Percentiles rank a stretch among this genome's conserved stretches.
Evolutionary conservation across 805 yeast genomes (phyloP).

Genomic region (Yarrowia yakushimensis): DNA sequence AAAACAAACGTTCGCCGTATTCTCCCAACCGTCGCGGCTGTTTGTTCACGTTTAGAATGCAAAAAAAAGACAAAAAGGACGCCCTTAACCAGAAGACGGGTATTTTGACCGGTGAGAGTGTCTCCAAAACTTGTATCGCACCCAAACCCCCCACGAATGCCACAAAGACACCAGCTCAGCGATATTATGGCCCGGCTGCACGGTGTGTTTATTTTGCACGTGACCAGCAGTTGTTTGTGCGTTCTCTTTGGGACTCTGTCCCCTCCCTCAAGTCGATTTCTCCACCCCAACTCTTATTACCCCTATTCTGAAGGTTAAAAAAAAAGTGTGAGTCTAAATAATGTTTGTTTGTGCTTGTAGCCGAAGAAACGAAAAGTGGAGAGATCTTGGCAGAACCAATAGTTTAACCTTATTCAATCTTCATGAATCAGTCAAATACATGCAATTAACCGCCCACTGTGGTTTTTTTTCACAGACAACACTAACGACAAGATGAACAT

Average conservation of each 20-base stretch:
- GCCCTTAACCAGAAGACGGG: too few species aligned
- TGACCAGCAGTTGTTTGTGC: background rate
- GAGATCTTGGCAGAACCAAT: background rate
- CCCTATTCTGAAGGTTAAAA: conserved; percentile 3
- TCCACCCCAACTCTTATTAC: conserved; percentile 10
- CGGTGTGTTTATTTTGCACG: background rate
- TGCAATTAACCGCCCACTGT: conserved; percentile 34
- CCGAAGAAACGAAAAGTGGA: background rate
- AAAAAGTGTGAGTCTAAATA: background rate
- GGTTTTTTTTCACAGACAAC: background rate
- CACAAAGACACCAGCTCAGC: background rate
- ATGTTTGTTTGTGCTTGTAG: background rate
- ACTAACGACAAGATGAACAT: conserved; percentile 20
- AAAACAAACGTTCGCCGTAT: background rate
- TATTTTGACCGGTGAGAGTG: too few species aligned
- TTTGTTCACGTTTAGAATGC: too few species aligned
- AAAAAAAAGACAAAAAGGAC: too few species aligned
- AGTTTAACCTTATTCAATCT: background rate
- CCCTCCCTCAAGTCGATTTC: background rate
- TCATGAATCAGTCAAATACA: background rate
- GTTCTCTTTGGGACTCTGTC: too few species aligned
- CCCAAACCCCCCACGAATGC: too few species aligned
- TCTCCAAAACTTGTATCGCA: too few species aligned
- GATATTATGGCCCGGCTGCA: background rate
- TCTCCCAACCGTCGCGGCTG: background rate